A percentile compares a stretch with the other conserved stretches of the same genome.
These are phyloP conservation scores for Blastocystis hominis DNA, from an alignment of 352 stramenopile species.

Conservation along the genomic window DNA sequence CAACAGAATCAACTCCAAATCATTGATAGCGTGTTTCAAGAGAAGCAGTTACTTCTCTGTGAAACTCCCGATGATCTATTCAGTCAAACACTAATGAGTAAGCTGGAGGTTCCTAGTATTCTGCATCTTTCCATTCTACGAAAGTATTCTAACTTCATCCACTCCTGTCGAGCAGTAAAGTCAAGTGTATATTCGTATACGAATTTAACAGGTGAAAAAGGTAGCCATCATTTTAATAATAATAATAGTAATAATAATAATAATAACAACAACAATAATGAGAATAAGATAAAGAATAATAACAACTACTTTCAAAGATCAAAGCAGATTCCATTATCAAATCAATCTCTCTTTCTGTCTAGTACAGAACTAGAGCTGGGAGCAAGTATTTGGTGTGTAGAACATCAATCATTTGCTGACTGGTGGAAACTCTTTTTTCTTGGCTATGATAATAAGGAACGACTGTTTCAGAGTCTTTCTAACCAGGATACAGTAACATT, in stretches of 20 bases:
- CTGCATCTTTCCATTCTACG: constrained; percentile 18
- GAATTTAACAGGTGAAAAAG: too few relatives aligned
- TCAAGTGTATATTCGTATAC: too few relatives aligned
- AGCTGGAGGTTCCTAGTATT: background rate
- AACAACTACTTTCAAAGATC: too few relatives aligned
- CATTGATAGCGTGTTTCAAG: background rate
- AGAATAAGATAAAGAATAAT: too few relatives aligned
- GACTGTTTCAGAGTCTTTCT: background rate
- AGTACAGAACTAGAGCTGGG: background rate
- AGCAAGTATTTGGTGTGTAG: background rate
- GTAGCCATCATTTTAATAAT: too few relatives aligned
- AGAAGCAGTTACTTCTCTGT: background rate
- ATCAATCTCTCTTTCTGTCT: background rate
- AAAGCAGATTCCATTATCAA: too few relatives aligned
- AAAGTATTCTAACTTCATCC: background rate
- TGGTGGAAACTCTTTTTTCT: background rate
- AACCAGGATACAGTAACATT: background rate
- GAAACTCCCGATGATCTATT: background rate
- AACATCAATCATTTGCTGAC: background rate
- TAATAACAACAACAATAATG: too few relatives aligned
- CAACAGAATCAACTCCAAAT: background rate
- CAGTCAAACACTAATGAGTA: background rate
- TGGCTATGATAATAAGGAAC: background rate
- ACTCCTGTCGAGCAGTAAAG: background rate
- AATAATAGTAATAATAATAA: too few relatives aligned